Base-by-base conservation (phyloP, 345 rosid genomes). In the Corymbia maculata region DNA sequence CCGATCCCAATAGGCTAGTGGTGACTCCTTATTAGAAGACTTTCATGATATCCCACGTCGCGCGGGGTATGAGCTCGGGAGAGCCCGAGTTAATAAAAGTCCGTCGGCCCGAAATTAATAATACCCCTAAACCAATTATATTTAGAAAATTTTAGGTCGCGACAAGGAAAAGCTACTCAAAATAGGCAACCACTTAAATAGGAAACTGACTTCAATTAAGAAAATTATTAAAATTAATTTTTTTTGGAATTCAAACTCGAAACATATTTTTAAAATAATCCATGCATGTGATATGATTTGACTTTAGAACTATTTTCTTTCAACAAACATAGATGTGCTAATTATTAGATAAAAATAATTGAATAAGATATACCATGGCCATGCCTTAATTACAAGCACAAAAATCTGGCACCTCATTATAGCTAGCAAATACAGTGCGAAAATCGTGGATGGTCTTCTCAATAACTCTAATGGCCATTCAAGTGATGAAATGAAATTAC, bases 241-340 rank as follows among this genome's bases (percentile, higher is more conserved):
- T 64, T 3, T 15, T 6, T 1, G 1, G 0, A 14, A 17, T 14
- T n/a, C 17, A 64, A 64, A 64, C 9, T 64, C 8, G 19, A 64
- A 16, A 28, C 36, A 64, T 64, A 13, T n/a, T n/a, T 64, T 61
- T 2, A 12, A 24, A 59, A 12, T 7, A 26, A 13, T 61, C 30
- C 32, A 61, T 11, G 26, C 0, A 30, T 30, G 26, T 61, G 12
- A 61, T 61, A 14, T 61, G 32, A 6, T 61, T 61, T 6, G 30
- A 61, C 2, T n/a, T 61, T 7, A 30, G 68, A 61, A 61, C 68
- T 61, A 3, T 61, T 61, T 61, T 61, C 15, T 61, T 61, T 61
- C 68, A 61, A 61, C n/a, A 61, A 61, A 61, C 30, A 11, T 61
- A 0, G 24, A 61, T 26, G 13, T 61, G 68, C 30, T 26, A 26